A percentile compares a stretch with the other conserved stretches of the same genome.
phyloP scores from a whole-genome alignment of 2,329 filamentous ascomycete species.

The Ceratocystis huliohia region DNA sequence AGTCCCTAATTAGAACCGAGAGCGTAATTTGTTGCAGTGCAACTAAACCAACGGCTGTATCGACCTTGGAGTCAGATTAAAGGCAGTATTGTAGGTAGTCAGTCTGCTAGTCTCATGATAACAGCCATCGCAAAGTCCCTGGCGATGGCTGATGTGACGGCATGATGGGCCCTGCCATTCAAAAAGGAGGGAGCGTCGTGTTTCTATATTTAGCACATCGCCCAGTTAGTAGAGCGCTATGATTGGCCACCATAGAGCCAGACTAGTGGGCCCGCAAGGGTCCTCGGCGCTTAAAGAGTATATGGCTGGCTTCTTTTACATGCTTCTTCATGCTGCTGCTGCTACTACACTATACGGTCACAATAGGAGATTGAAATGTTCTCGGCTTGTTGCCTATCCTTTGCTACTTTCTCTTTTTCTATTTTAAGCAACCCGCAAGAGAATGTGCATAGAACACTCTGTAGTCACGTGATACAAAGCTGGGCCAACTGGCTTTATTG shows the following conservation, averaged over 20 bases:
- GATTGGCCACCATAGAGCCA: neutral
- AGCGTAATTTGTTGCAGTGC: neutral
- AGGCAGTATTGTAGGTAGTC: neutral
- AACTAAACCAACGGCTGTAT: neutral
- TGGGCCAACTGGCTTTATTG: neutral
- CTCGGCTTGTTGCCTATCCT: too few species aligned
- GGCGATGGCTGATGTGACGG: neutral
- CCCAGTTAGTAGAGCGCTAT: neutral
- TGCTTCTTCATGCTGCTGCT: neutral
- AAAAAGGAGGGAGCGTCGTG: neutral
- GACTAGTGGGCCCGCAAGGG: neutral
- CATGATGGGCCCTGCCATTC: neutral
- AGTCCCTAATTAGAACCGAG: neutral
- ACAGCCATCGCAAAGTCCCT: neutral
- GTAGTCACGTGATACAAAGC: neutral
- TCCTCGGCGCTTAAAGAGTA: slow-evolving; percentile 8
- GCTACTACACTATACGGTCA: neutral
- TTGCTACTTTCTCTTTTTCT: too few species aligned
- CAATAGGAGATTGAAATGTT: too few species aligned
- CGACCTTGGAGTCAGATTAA: too few species aligned
- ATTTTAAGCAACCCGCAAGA: too few species aligned
- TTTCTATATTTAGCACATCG: neutral
- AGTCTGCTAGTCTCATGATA: neutral
- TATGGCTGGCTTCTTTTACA: neutral
- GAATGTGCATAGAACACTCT: too few species aligned